Evolutionary conservation across 2,329 filamentous ascomycete genomes (phyloP), one percentile per base, ranked within the genome.

Genomic region (Albifimbria verrucaria): DNA sequence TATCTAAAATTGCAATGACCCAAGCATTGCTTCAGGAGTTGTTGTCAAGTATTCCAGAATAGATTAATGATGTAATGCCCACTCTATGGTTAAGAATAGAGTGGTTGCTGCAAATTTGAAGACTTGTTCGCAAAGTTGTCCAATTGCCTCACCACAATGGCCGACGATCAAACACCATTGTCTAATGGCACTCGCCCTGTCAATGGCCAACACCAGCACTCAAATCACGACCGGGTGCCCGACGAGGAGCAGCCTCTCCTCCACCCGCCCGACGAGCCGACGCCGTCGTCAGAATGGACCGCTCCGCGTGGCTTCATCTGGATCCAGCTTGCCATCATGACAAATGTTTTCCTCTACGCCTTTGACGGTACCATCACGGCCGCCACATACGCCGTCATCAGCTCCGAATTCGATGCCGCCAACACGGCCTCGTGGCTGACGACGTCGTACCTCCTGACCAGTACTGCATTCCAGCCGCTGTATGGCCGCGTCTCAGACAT

Each of bases 291-390:
- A 12, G 32, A 39, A 1, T 83, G 80, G 80, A 72, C 65, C n/a
- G 70, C 77, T 1, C 78, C 78, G 0, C 60, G 62, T 2, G 78
- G 78, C n/a, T 84, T 86, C 56, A 15, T 76, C 36, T 80, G 77
- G 77, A 82, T 86, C 48, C 75, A 86, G 67, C 64, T 81, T 7
- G 81, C 83, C 25, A 83, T 87, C 59, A 83, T 86, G 72, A 76
- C 78, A 43, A 87, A 86, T 55, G 82, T 87, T 7, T 87, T 87
- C 54, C 74, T 87, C 9, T 80, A 80, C 23, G 83, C 82, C 2
- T 90, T 90, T 59, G 88, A 91, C 65, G 81, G 84, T 3, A 91
- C 88, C 0, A 78, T 91, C 52, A 91, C 88, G 65, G 87, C 87
- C 0, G 84, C 87, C 2, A 88, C 84, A 2, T 88, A 91, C 64